phyloP scores from a whole-genome alignment of 202 grass and related monocot species.

The Schoenoplectus triqueter region DNA sequence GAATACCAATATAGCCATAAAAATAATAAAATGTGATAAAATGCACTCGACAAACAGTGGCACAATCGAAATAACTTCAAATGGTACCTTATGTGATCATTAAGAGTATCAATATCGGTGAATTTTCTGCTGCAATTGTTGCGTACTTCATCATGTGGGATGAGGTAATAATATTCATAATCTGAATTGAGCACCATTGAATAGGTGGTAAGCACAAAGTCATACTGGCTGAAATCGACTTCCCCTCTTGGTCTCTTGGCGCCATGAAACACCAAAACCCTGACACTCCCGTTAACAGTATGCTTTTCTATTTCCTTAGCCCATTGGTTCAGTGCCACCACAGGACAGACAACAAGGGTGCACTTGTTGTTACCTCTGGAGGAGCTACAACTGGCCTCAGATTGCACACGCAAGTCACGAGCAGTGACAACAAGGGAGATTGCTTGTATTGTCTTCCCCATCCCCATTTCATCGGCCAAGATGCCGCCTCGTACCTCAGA shows the following conservation, averaged over 20 bases:
- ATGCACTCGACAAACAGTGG: background rate
- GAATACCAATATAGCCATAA: background rate
- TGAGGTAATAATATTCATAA: constrained; percentile 74
- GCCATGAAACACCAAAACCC: constrained; percentile 60
- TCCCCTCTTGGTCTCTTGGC: constrained; percentile 32
- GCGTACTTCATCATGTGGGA: constrained; percentile 62
- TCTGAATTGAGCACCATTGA: constrained; percentile 60
- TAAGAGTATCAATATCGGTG: background rate
- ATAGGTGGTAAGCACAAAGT: constrained; percentile 81
- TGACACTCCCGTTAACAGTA: constrained; percentile 54
- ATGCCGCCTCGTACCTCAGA: constrained; percentile 62
- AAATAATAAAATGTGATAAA: background rate
- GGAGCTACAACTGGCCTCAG: background rate
- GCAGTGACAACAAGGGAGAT: constrained; percentile 70
- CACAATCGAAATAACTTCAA: background rate
- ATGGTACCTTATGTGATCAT: constrained; percentile 38
- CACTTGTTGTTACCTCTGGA: constrained; percentile 3
- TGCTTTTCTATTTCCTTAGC: constrained; percentile 64
- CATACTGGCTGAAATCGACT: constrained; percentile 53
- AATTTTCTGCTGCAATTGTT: constrained; percentile 47
- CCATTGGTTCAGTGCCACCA: constrained; percentile 81
- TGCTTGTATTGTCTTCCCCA: background rate
- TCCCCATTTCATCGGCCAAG: constrained; percentile 56
- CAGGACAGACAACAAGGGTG: constrained; percentile 75
- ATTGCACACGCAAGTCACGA: constrained; percentile 26